phyloP scores from a whole-genome alignment of 2,329 filamentous ascomycete genomes.

The Rhinocladiella mackenziei region DNA sequence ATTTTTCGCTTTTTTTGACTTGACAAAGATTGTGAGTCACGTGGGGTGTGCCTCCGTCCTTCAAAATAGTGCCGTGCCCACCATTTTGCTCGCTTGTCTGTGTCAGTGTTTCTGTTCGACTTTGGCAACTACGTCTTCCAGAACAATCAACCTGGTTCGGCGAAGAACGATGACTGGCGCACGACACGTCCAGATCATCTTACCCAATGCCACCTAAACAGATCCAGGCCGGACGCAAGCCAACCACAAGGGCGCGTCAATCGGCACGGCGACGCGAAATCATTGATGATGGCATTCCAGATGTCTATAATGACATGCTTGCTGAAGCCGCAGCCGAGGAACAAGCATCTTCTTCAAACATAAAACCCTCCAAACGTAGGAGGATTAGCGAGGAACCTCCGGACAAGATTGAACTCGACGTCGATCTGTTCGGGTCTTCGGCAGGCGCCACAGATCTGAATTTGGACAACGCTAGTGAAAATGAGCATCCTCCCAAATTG shows the following conservation, averaged over 20 bases:
- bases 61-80: no score
- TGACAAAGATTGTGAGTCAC: no score
- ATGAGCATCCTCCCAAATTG: conserved; percentile 19
- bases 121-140: no score
- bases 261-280: conserved; percentile 20
- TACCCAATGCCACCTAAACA: conserved; percentile 18
- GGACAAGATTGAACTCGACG: conserved; percentile 21
- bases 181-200: background rate
- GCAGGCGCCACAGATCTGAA: conserved; percentile 13
- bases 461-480: conserved; percentile 1
- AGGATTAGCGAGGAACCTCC: conserved; percentile 34
- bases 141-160: no score
- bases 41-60: no score
- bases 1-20: no score
- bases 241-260: conserved; percentile 18
- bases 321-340: conserved; percentile 32
- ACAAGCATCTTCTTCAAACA: conserved; percentile 34
- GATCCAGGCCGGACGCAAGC: background rate
- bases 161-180: conserved; percentile 2
- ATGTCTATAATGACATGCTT: conserved; percentile 43
- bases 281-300: conserved; percentile 33
- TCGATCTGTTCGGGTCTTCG: conserved; percentile 17
- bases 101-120: no score
- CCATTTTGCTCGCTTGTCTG: conserved; percentile 1
- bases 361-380: conserved; percentile 39